phyloP scores from a whole-genome alignment of 805 yeast genomes.

The Clavispora carvajalis region DNA sequence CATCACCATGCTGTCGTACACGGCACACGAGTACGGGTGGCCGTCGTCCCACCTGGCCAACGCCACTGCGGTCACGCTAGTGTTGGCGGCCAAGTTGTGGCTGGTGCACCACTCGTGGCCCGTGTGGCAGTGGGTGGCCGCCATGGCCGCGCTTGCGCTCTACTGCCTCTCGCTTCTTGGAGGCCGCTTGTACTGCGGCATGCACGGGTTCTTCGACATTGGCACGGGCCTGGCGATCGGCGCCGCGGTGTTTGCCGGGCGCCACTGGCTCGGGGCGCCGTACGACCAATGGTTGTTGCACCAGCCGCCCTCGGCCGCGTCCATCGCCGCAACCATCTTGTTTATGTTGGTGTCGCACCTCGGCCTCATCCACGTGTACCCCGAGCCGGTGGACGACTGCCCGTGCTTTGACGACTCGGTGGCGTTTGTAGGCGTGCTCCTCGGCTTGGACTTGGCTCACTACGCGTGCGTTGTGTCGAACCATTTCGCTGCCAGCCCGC shows the following conservation, averaged over 20 bases:
- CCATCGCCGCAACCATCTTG: conserved; percentile 26
- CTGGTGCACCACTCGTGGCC: conserved; percentile 10
- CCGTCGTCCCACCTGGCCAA: conserved; percentile 95
- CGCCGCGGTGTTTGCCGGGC: conserved; percentile 38
- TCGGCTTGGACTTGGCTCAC: conserved; percentile 67
- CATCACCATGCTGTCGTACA: conserved; percentile 84
- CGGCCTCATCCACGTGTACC: conserved; percentile 59
- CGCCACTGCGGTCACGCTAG: conserved; percentile 74
- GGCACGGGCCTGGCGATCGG: conserved; percentile 66
- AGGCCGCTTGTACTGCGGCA: conserved; percentile 92
- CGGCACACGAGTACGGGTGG: conserved; percentile 90
- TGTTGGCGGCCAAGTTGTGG: conserved; percentile 21
- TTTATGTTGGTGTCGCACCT: conserved; percentile 40
- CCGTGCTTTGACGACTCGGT: conserved; percentile 96
- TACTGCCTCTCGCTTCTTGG: conserved; percentile 63
- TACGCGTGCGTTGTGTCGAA: conserved; percentile 40
- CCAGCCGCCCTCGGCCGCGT: conserved; percentile 15
- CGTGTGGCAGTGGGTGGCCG: conserved; percentile 8
- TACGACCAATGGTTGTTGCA: conserved; percentile 45
- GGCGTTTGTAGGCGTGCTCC: conserved; percentile 83
- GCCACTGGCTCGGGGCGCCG: conserved; percentile 34
- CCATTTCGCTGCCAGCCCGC: conserved; percentile 17
- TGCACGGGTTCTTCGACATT: conserved; percentile 91
- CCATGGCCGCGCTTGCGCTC: conserved; percentile 19
- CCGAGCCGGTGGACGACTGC: conserved; percentile 85